Evolutionary conservation across 73 alveolate genomes (phyloP).

Genomic region (Paramecium tetraurelia): DNA sequence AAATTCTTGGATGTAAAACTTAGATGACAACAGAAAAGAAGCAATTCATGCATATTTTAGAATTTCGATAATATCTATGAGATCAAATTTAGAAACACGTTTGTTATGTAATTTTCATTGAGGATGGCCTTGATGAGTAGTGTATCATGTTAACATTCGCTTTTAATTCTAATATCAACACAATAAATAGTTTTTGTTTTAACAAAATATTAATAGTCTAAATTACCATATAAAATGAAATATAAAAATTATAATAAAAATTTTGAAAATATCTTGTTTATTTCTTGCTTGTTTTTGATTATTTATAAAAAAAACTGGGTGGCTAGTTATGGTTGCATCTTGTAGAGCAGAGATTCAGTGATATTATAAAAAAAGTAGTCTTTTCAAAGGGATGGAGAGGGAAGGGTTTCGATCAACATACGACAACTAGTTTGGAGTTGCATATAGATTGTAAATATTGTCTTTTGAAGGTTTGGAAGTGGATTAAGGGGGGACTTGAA

Average conservation of each 20-base stretch:
- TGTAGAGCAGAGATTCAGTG: not conserved
- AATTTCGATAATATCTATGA: no score
- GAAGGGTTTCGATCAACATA: not conserved
- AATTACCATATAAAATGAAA: not conserved
- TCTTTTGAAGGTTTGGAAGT: not conserved
- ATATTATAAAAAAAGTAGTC: not conserved
- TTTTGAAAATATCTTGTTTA: not conserved
- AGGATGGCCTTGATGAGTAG: not conserved
- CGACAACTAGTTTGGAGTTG: not conserved
- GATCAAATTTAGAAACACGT: not conserved
- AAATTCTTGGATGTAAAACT: not conserved
- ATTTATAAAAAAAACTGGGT: not conserved
- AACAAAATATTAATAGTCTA: not conserved
- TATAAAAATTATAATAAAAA: not conserved
- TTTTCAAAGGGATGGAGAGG: not conserved
- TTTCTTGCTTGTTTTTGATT: not conserved
- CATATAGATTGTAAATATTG: not conserved
- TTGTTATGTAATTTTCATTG: no score
- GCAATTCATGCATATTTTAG: not conserved
- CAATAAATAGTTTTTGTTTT: not conserved
- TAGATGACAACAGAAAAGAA: not conserved
- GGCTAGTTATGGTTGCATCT: not conserved
- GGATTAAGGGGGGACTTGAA: not conserved
- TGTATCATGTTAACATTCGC: not conserved
- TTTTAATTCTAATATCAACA: not conserved